Conservation (phyloP, 129 eudicot genomes). For the Chrysanthemum makinoi region DNA sequence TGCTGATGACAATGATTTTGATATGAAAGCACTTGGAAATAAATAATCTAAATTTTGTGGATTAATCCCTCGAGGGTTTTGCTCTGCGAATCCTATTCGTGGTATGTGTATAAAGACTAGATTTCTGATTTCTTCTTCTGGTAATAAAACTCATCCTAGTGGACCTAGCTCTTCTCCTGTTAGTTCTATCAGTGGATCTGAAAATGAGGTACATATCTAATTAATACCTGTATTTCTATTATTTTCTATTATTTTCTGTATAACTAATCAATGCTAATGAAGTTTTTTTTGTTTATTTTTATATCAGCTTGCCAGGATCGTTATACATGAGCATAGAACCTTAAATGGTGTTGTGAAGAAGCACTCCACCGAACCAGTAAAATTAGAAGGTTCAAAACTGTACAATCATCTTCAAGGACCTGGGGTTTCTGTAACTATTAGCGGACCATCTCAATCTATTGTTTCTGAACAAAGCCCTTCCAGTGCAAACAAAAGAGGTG, state of each 20-base stretch:
- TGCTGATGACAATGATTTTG: conserved; percentile 27
- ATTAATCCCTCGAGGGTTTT: conserved; percentile 55
- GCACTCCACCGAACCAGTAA: conserved; percentile 21
- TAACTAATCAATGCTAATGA: conserved; percentile 1
- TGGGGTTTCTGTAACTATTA: conserved; percentile 7
- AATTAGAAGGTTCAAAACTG: conserved; percentile 35
- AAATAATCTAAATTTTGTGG: conserved; percentile 56
- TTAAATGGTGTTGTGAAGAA: conserved; percentile 26
- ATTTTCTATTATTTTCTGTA: background rate
- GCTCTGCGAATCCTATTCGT: conserved; percentile 54
- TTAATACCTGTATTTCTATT: background rate
- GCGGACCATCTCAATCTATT: conserved; percentile 26
- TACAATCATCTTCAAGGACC: conserved; percentile 29
- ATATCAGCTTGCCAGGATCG: conserved; percentile 45
- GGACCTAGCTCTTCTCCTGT: conserved; percentile 45
- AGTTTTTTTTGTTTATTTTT: background rate
- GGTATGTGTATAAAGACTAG: conserved; percentile 47
- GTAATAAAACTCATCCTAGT: conserved; percentile 33
- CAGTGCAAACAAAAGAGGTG: conserved; percentile 21
- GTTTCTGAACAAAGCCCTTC: conserved; percentile 28
- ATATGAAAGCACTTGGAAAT: conserved; percentile 28
- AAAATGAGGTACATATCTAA: conserved; percentile 42
- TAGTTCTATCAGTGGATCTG: conserved; percentile 40
- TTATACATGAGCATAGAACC: conserved; percentile 36
- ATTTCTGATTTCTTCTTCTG: conserved; percentile 36